These are phyloP conservation scores for Protomyces arabidopsidicola DNA, from an alignment of 1,139 yeast species.

Conservation along the genomic window DNA sequence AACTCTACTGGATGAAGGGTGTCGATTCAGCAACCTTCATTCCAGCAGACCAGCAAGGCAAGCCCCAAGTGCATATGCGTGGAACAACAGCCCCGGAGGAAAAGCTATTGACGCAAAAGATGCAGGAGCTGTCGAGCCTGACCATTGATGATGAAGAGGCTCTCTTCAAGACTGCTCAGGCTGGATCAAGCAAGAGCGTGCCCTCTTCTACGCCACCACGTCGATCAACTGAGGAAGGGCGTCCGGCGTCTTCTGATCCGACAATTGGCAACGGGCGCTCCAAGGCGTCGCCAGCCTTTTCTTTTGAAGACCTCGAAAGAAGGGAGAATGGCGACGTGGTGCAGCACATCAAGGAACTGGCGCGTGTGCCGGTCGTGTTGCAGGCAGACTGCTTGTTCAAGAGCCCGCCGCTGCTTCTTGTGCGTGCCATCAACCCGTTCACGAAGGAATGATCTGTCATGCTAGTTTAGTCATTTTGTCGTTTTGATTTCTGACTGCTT, in stretches of 20 bases:
- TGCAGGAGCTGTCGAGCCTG: constrained; percentile 35
- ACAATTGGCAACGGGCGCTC: constrained; percentile 16
- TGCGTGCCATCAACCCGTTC: constrained; percentile 88
- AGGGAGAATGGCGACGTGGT: constrained; percentile 40
- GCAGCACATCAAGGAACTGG: constrained; percentile 76
- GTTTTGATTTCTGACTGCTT: background rate
- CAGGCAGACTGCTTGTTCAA: constrained; percentile 89
- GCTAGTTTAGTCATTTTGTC: too few relatives aligned
- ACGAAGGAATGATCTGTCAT: background rate
- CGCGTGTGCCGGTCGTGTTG: constrained; percentile 74
- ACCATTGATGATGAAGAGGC: constrained; percentile 38
- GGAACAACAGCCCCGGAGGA: constrained; percentile 55
- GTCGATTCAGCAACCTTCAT: constrained; percentile 85
- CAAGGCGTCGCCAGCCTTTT: constrained; percentile 29
- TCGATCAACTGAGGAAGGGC: constrained; percentile 33
- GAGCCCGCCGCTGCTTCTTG: constrained; percentile 88
- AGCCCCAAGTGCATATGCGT: constrained; percentile 69
- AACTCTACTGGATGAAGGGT: constrained; percentile 87
- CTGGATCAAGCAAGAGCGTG: constrained; percentile 36
- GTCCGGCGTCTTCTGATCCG: constrained; percentile 31
- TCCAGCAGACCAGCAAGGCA: constrained; percentile 79
- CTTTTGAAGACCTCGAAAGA: constrained; percentile 31
- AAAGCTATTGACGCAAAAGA: constrained; percentile 24
- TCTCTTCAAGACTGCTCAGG: constrained; percentile 9
- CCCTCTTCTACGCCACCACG: constrained; percentile 38